Evolutionary conservation across 2,329 filamentous ascomycete genomes (phyloP).

Genomic region (Kalaharituber pfeilii): DNA sequence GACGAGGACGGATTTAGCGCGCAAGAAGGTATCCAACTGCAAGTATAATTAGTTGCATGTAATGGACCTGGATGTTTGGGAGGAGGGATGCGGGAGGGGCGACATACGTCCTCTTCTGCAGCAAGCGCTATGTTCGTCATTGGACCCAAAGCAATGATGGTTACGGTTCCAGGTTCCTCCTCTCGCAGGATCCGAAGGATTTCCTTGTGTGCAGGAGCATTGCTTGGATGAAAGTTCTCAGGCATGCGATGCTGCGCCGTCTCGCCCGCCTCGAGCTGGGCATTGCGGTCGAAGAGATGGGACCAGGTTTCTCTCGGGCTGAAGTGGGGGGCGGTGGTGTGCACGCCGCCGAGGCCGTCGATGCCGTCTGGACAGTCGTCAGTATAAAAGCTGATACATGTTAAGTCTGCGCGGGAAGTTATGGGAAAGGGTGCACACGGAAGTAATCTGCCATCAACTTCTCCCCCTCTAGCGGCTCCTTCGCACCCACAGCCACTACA

Average conservation of each 20-base stretch:
- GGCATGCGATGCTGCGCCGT: slow-evolving; percentile 6
- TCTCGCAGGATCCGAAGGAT: slow-evolving; percentile 74
- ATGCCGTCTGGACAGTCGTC: slow-evolving; percentile 42
- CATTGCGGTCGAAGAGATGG: slow-evolving; percentile 37
- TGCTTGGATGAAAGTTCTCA: slow-evolving; percentile 57
- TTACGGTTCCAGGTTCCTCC: slow-evolving; percentile 67
- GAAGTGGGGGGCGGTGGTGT: slow-evolving; percentile 47
- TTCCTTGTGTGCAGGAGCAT: slow-evolving; percentile 57
- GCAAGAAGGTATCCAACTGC: slow-evolving; percentile 62
- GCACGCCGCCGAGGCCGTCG: slow-evolving; percentile 62
- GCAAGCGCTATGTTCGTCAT: slow-evolving; percentile 87
- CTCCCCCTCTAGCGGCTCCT: slow-evolving; percentile 70
- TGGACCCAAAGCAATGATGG: slow-evolving; percentile 78
- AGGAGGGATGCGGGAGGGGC: slow-evolving; percentile 1
- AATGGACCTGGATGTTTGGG: background rate
- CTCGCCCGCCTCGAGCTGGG: slow-evolving; percentile 23
- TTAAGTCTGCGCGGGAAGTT: background rate
- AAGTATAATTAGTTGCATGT: background rate
- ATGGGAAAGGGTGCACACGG: slow-evolving; percentile 40
- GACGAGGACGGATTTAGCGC: slow-evolving; percentile 75
- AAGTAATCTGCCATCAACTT: slow-evolving; percentile 71
- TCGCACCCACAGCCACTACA: slow-evolving; percentile 69
- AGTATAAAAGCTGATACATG: background rate
- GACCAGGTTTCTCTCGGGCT: slow-evolving; percentile 59
- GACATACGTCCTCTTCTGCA: slow-evolving; percentile 50